Base-by-base conservation (phyloP, 805 yeast genomes). In the Teunomyces funiuensis region DNA sequence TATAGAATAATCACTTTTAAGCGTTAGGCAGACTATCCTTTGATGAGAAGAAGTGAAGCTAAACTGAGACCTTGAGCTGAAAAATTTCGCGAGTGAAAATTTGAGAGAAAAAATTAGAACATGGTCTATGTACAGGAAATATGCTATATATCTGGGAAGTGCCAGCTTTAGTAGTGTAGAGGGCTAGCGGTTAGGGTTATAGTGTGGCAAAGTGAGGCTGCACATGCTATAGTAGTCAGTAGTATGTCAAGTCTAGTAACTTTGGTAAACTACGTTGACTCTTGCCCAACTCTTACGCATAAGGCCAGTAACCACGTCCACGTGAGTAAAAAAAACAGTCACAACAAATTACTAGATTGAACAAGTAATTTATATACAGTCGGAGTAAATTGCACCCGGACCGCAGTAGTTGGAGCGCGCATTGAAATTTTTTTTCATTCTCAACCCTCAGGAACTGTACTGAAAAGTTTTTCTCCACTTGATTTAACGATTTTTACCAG, bases 1-100 rank as follows among this genome's bases (percentile, higher is more conserved):
- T 41, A 54, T 69, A 79, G 84, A 82, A 82, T 82, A 82, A 82
- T 82, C 87, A 80, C 80, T 72, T 80, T 82, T 82, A 83, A 83
- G 88, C 87, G 61, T 56, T 47, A 52, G 61, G 88, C 91, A 78
- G 91, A 85, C 90, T 84, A 85, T 83, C 82, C 90, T 77, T 84
- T 83, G 65, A 49, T 52, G 33, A 33, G 37, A 41, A 36, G 34
- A 11, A 31, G 25, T 31, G 19, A 31, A 17, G 34, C 34, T 31
- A 31, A 51, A 49, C 28, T 26, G 34, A 29, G 22, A 26, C 30
- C n/a, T 28, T 38, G 40, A 39, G 29, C 25, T 20, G 25, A 27
- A 27, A 36, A 27, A 31, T 18, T 31, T 31, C 23, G 34, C 28
- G 28, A 33, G 37, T 33, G 37, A 33, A 33, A 33, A 33, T 33